Evolutionary conservation across 192 early-diverging fungal genomes (phyloP), one percentile per base, ranked within the genome.

Genomic region (Rhizoclosmatium sp.): DNA sequence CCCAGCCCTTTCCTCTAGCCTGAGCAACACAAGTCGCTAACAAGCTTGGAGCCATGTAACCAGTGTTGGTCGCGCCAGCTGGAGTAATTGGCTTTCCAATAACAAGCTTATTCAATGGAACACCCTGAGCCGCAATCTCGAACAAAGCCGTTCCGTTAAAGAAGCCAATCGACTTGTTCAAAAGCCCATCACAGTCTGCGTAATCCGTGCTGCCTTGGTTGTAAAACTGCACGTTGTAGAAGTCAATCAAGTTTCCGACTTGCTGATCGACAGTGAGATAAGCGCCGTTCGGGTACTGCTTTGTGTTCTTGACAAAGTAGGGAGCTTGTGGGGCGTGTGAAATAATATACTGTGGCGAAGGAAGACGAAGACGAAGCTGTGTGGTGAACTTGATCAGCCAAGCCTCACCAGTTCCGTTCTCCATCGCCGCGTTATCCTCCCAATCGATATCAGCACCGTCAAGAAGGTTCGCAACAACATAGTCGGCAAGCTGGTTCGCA

Each of bases 401-500:
- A 23, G 73, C 72, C 67, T 83, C 82, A 39, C 73, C 82, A 23
- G 82, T 78, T 19, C 82, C 82, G 9, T 47, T 75, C 56, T 81
- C 71, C 81, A 83, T 77, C 21, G 82, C 82, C 16, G 58, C 71
- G 65, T 83, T 83, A 51, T 83, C 82, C 81, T 83, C 82, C 73
- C 73, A 83, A 51, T 83, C 82, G 39, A 83, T 83, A 61, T 83
- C 82, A n/a, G 80, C 80, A 42, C 82, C 82, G 72, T 83, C 82
- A 58, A 83, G 66, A n/a, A 70, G 73, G 46, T 83, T 71, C n/a
- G 66, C 42, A 67, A 78, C 82, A 49, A 83, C 80, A 45, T 77
- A 70, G 49, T 68, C 70, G 21, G 82, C 82, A 21, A 83, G 65
- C 9, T 83, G 82, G 16, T 60, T 31, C 1, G 82, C 82, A 21